These are phyloP conservation scores for Clavispora vitiphila DNA, from an alignment of 805 yeast species.

Conservation along the genomic window DNA sequence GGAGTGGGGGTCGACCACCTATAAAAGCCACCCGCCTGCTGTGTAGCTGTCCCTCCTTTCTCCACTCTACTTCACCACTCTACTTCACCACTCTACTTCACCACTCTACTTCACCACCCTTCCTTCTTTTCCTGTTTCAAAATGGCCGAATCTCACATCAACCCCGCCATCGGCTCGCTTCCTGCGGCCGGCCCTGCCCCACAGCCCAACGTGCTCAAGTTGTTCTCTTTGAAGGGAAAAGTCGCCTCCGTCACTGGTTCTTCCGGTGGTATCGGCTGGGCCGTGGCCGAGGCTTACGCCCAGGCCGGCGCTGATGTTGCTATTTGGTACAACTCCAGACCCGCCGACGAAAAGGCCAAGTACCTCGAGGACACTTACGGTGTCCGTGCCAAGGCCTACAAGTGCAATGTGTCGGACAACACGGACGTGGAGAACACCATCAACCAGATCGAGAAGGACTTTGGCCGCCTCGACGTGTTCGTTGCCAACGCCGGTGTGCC, in stretches of 20 bases:
- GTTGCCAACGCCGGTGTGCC: slow-evolving; percentile 93
- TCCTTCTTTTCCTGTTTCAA: no score
- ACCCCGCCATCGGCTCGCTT: slow-evolving; percentile 34
- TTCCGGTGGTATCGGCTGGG: slow-evolving; percentile 76
- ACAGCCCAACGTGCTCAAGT: slow-evolving; percentile 51
- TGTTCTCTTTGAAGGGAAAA: slow-evolving; percentile 76
- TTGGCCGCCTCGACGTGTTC: slow-evolving; percentile 75
- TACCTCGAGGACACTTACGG: slow-evolving; percentile 43
- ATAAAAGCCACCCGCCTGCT: background rate
- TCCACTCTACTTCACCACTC: no score
- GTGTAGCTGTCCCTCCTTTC: no score
- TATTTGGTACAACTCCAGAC: slow-evolving; percentile 55
- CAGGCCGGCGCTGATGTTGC: slow-evolving; percentile 87
- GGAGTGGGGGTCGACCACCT: background rate
- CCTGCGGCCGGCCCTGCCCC: slow-evolving; percentile 46
- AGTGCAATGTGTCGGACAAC: slow-evolving; percentile 50
- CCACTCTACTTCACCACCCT: no score
- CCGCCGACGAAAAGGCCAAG: slow-evolving; percentile 57
- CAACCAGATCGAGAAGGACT: slow-evolving; percentile 53
- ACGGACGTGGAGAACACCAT: slow-evolving; percentile 47
- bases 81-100: no score
- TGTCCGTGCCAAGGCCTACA: slow-evolving; percentile 59
- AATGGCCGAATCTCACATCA: slow-evolving; percentile 19
- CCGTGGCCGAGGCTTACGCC: slow-evolving; percentile 76
- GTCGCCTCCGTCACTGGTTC: slow-evolving; percentile 85